Percentiles rank a stretch among this genome's conserved stretches.
phyloP scores from a whole-genome alignment of 2,329 filamentous ascomycete genomes.

The Didymella sp. region DNA sequence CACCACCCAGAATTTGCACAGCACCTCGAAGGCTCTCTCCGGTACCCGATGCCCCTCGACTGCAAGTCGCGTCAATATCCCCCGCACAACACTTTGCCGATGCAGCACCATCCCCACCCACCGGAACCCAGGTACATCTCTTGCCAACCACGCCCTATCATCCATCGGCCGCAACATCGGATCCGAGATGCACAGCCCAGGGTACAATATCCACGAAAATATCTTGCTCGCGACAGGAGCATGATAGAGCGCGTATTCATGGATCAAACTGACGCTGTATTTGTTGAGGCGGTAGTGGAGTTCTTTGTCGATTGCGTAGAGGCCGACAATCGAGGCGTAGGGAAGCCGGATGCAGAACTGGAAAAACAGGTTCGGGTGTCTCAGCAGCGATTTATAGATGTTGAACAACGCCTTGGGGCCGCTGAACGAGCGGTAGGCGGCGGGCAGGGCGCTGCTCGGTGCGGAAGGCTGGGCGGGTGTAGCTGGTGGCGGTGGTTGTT shows the following conservation, averaged over 20 bases:
- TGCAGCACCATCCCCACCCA: constrained; percentile 72
- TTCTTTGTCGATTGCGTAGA: constrained; percentile 51
- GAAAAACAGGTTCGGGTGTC: constrained; percentile 48
- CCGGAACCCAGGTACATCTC: constrained; percentile 65
- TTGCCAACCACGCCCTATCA: constrained; percentile 37
- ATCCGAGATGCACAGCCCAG: constrained; percentile 64
- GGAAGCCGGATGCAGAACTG: constrained; percentile 40
- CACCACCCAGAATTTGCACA: constrained; percentile 72
- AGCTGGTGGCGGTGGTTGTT: constrained; percentile 5
- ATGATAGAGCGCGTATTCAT: constrained; percentile 61
- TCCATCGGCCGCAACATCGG: constrained; percentile 60
- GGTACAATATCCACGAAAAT: constrained; percentile 69
- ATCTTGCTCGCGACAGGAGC: constrained; percentile 63
- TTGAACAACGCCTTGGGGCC: constrained; percentile 32
- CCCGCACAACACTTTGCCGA: constrained; percentile 54
- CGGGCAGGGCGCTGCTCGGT: not conserved
- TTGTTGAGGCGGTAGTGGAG: constrained; percentile 54
- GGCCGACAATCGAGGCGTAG: constrained; percentile 31
- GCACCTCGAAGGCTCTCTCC: constrained; percentile 60
- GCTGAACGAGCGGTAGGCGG: not conserved
- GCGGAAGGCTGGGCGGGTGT: not conserved
- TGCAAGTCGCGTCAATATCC: constrained; percentile 67
- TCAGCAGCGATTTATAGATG: constrained; percentile 45
- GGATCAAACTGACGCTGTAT: constrained; percentile 63
- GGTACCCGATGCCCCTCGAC: constrained; percentile 60